Conservation (phyloP, 2,329 filamentous ascomycete genomes). For the Pseudogymnoascus sp. region DNA sequence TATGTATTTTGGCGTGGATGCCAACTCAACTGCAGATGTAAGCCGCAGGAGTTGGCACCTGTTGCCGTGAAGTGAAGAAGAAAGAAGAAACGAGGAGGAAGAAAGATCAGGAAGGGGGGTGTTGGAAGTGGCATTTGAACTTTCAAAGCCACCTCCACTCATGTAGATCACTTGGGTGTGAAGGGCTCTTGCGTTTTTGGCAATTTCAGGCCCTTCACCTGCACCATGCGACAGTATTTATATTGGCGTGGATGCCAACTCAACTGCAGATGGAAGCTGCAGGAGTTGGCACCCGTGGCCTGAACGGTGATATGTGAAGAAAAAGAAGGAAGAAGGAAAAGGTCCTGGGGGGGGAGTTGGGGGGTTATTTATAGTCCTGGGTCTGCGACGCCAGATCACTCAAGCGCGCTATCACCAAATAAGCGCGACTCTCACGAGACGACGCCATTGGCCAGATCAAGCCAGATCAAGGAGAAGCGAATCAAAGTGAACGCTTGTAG, state of each 20-base stretch:
- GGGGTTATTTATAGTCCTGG: background rate
- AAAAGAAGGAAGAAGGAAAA: background rate
- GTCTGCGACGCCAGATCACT: background rate
- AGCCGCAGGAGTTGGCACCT: background rate
- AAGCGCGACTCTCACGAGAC: slow-evolving; percentile 2
- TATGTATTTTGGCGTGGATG: background rate
- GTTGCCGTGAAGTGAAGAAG: background rate
- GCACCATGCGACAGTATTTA: background rate
- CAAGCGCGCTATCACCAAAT: slow-evolving; percentile 7
- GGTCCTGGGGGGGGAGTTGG: background rate
- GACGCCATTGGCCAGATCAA: background rate
- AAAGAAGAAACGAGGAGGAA: background rate
- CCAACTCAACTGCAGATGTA: background rate
- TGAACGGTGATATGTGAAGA: background rate
- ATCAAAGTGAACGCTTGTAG: background rate
- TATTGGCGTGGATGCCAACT: background rate
- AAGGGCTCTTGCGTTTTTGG: slow-evolving; percentile 5
- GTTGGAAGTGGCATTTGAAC: background rate
- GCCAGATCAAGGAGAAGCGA: background rate
- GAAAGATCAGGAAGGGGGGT: background rate
- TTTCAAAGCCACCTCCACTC: background rate
- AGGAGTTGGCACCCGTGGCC: background rate
- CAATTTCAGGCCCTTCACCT: slow-evolving; percentile 1
- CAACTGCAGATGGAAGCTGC: background rate
- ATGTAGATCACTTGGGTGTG: background rate